Conservation (phyloP, 345 rosid species). For the Lepidium aucheri region DNA sequence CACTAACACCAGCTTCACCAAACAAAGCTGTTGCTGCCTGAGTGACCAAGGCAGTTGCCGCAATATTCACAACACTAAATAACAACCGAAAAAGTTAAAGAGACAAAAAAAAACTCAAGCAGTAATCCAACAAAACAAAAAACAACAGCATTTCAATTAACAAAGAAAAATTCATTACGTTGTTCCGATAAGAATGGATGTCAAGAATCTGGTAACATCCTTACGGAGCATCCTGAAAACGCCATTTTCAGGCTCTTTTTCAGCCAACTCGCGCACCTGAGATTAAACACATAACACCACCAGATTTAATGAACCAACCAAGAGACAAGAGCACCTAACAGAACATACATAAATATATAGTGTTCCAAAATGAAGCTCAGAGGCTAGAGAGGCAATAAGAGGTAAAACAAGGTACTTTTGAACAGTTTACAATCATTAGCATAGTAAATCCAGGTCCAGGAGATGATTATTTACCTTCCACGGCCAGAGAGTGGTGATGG, state of each 20-base stretch:
- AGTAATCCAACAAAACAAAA: background rate
- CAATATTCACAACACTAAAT: conserved; percentile 73
- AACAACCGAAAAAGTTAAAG: conserved; percentile 13
- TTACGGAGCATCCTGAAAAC: conserved; percentile 77
- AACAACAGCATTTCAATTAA: background rate
- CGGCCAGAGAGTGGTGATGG: conserved; percentile 77
- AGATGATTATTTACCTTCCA: conserved; percentile 48
- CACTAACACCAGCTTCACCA: conserved; percentile 97
- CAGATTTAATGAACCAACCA: background rate
- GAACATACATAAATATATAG: too few species aligned
- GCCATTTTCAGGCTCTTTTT: conserved; percentile 77
- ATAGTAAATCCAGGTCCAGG: background rate
- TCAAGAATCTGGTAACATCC: conserved; percentile 85
- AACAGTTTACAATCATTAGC: background rate
- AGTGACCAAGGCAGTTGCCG: conserved; percentile 88
- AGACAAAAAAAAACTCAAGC: conserved; percentile 15
- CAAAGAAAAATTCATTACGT: conserved; percentile 42
- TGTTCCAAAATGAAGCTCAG: too few species aligned
- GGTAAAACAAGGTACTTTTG: background rate
- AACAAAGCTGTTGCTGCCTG: conserved; percentile 85
- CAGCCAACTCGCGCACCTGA: conserved; percentile 82
- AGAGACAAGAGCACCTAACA: background rate
- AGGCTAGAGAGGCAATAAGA: too few species aligned
- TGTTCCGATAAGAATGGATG: conserved; percentile 88
- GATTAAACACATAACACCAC: background rate